Evolutionary conservation across 148 eudicot genomes (phyloP).

Genomic region (Amaranthus hypochondriacus): DNA sequence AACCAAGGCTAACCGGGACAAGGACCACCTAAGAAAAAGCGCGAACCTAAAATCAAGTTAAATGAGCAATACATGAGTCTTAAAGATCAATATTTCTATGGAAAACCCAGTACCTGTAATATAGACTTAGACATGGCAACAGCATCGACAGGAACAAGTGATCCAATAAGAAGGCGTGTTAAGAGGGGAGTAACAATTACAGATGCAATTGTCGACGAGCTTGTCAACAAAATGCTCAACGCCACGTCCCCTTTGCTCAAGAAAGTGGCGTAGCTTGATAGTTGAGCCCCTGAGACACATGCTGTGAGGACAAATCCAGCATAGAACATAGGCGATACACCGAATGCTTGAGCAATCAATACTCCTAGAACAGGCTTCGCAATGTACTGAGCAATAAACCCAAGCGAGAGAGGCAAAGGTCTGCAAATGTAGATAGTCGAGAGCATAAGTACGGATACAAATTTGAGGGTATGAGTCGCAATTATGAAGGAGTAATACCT

Average conservation of each 20-base stretch:
- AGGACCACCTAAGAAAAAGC: slow-evolving; percentile 75
- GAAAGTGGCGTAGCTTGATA: slow-evolving; percentile 96
- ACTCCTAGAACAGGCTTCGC: slow-evolving; percentile 80
- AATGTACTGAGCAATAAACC: slow-evolving; percentile 66
- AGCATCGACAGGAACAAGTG: slow-evolving; percentile 94
- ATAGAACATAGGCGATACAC: slow-evolving; percentile 73
- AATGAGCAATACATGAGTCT: slow-evolving; percentile 18
- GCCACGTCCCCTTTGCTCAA: slow-evolving; percentile 96
- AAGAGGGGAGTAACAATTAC: slow-evolving; percentile 84
- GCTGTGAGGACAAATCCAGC: slow-evolving; percentile 89
- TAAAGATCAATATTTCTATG: slow-evolving; percentile 3
- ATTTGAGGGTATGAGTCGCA: background rate
- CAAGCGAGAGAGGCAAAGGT: slow-evolving; percentile 77
- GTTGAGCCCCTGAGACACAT: slow-evolving; percentile 94
- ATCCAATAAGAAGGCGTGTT: slow-evolving; percentile 91
- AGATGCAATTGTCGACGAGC: slow-evolving; percentile 87
- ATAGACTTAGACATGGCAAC: slow-evolving; percentile 93
- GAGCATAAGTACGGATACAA: slow-evolving; percentile 12
- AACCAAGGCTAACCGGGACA: slow-evolving; percentile 71
- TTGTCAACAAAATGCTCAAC: slow-evolving; percentile 84
- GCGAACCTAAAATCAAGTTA: slow-evolving; percentile 29
- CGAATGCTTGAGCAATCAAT: slow-evolving; percentile 71
- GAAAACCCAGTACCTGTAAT: slow-evolving; percentile 63
- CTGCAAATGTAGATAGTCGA: slow-evolving; percentile 38
- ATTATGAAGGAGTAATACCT: slow-evolving; percentile 38